Base-by-base conservation (phyloP, 306 rosid genomes). In the Cucumis melo region DNA sequence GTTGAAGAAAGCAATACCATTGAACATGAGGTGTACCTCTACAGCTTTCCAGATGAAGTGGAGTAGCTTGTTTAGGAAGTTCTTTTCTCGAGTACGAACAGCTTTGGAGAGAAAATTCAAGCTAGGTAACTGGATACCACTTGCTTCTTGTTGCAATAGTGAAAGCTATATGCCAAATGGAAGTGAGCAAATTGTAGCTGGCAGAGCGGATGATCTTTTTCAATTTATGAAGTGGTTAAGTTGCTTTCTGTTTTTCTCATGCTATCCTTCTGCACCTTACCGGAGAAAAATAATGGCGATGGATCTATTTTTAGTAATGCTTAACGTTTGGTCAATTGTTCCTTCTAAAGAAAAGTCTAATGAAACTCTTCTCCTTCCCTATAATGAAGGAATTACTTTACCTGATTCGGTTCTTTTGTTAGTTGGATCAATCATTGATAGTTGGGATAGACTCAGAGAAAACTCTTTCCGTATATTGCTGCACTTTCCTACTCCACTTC, bases 21-120 rank as follows among this genome's bases (percentile, higher is more conserved):
- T 92, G 84, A 94, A 92, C 87, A 94, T 94, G 99, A 87, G 99
- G 81, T 91, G 93, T 80, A 87, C 92, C 87, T 92, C 93, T 76
- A 87, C 99, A 64, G 89, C 95, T 85, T 94, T 94, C 81, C 99
- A 94, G 84, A 94, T 94, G 99, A 94, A 94, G 84, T 94, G 99
- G 99, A 77, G 85, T 79, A 92, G 96, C 93, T 83, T 94, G 86
- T 92, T 94, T 72, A 89, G 96, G 50, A 94, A 90, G 84, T 91
- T 94, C 77, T 94, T 94, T 79, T 76, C 96, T 75, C 90, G 99
- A 81, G 99, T 90, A 59, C 91, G 95, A 80, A 91, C 99, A 8
- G 93, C 97, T 63, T 79, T 94, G 78, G 99, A 94, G 89, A 92
- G 95, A 86, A 92, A 90, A 81, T 86, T 87, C 74, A 94, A 92